Base-by-base conservation (phyloP, 1,139 yeast genomes). In the Pichia sp. region DNA sequence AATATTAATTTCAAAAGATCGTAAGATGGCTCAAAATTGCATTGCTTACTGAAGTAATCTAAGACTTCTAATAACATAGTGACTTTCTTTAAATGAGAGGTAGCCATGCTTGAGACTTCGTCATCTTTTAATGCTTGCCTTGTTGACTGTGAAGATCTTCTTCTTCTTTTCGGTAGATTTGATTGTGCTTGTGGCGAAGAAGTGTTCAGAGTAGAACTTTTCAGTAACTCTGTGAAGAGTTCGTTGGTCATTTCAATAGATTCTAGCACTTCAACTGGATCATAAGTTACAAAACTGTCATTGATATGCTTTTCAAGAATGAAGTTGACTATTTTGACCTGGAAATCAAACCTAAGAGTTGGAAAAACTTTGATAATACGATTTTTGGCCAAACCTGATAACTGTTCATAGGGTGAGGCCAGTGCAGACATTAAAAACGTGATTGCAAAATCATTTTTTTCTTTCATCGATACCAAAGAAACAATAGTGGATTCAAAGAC, bases 61-160 rank as follows among this genome's bases (percentile, higher is more conserved):
- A 91, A 73, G 4, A 90, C 78, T 65, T 93, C 99, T 60, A 95
- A 74, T 21, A 90, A 74, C 41, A 87, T 72, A 0, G 97, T 88
- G 46, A 91, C 75, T 63, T 85, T 88, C 62, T 82, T 82, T 66
- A 93, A 72, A 63, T 90, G 96, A 30, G 74, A 70, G 47, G 89
- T 85, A 1, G 97, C 97, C 69, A 87, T 74, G 50, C 74, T 77
- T 22, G 85, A 82, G 48, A 89, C 78, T 53, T 82, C 87, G 48
- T 72, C 70, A 55, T 82, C 80, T 51, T 85, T 88, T 75, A 88
- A 75, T 19, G 85, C 89, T 60, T 82, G 86, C 66, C 80, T 85
- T 8, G 91, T 80, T 10, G 87, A 79, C 48, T 85, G 79, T 3
- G 91, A 85, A 5, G 96, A 87, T 63, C 88, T 74, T 71, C 95